phyloP scores from a whole-genome alignment of 2,329 filamentous ascomycete species.

The Parascedosporium putredinis region DNA sequence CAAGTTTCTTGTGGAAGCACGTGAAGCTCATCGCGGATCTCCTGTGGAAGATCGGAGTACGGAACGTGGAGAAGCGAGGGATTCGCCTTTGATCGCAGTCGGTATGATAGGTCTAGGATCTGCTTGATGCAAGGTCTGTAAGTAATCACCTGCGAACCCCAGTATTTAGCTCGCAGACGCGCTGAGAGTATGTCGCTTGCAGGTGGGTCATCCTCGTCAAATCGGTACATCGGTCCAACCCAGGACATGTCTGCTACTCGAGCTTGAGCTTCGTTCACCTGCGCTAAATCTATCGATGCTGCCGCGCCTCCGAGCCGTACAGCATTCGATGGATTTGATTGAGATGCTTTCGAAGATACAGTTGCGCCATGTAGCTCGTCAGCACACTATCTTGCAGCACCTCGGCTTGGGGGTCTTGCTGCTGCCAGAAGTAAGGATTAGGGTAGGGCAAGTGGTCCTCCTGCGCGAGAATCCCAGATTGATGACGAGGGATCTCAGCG shows the following conservation, averaged over 20 bases:
- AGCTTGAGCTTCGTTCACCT: conserved; percentile 8
- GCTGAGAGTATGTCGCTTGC: conserved; percentile 69
- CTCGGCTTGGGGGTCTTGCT: conserved; percentile 17
- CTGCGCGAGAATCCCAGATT: conserved; percentile 50
- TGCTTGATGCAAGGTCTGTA: conserved; percentile 63
- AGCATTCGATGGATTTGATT: conserved; percentile 52
- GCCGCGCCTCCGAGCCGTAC: conserved; percentile 32
- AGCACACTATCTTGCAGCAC: conserved; percentile 37
- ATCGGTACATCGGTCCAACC: conserved; percentile 42
- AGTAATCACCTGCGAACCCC: conserved; percentile 83
- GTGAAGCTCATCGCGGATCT: neutral
- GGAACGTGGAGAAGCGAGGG: conserved; percentile 20
- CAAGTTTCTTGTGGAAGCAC: conserved; percentile 32
- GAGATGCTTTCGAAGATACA: conserved; percentile 53
- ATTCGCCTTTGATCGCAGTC: conserved; percentile 23
- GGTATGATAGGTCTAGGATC: conserved; percentile 39
- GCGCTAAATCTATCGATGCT: neutral
- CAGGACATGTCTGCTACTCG: conserved; percentile 26
- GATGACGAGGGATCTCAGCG: conserved; percentile 64
- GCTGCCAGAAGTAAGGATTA: conserved; percentile 30
- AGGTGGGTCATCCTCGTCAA: conserved; percentile 57
- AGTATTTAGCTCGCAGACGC: conserved; percentile 85
- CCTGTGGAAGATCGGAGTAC: neutral
- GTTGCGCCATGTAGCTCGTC: conserved; percentile 51
- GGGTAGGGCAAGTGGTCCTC: conserved; percentile 59